Evolutionary conservation across 208 protist genomes (phyloP).

Genomic region (Lotmaria passim): DNA sequence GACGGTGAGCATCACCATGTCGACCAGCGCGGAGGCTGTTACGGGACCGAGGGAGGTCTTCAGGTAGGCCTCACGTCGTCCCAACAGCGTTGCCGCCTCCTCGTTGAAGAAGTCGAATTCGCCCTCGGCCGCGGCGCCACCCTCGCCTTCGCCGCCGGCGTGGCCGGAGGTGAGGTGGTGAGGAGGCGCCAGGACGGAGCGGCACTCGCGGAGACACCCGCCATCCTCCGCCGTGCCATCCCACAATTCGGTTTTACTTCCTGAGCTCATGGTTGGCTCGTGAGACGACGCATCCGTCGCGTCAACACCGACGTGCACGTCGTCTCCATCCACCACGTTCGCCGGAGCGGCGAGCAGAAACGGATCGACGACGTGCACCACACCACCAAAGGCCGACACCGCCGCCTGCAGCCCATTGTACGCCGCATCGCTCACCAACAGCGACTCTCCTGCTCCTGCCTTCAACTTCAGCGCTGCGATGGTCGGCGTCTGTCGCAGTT

Average conservation of each 20-base stretch:
- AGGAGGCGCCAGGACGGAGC: slow-evolving; percentile 25
- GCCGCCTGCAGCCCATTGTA: slow-evolving; percentile 40
- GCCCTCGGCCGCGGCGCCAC: slow-evolving; percentile 9
- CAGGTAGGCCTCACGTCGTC: slow-evolving; percentile 38
- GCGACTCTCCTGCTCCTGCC: background rate
- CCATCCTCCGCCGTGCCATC: background rate
- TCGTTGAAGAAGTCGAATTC: slow-evolving; percentile 33
- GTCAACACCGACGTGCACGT: background rate
- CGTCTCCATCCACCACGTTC: slow-evolving; percentile 3
- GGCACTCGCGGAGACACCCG: slow-evolving; percentile 13
- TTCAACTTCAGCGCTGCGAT: background rate
- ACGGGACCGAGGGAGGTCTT: slow-evolving; percentile 61
- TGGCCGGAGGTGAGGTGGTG: slow-evolving; percentile 17
- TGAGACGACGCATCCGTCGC: background rate
- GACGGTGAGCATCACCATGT: slow-evolving; percentile 77
- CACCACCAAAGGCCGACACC: slow-evolving; percentile 43
- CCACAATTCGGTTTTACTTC: background rate
- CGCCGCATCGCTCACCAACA: slow-evolving; percentile 17
- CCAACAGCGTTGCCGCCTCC: slow-evolving; percentile 30
- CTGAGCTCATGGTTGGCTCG: background rate
- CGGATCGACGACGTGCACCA: slow-evolving; percentile 17
- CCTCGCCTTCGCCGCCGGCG: slow-evolving; percentile 3
- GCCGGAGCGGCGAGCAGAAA: background rate
- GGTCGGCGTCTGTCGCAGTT: slow-evolving; percentile 2
- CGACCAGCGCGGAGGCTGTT: slow-evolving; percentile 51